Base-by-base conservation (phyloP, 2,329 filamentous ascomycete species). In the Monosporascus sp. region DNA sequence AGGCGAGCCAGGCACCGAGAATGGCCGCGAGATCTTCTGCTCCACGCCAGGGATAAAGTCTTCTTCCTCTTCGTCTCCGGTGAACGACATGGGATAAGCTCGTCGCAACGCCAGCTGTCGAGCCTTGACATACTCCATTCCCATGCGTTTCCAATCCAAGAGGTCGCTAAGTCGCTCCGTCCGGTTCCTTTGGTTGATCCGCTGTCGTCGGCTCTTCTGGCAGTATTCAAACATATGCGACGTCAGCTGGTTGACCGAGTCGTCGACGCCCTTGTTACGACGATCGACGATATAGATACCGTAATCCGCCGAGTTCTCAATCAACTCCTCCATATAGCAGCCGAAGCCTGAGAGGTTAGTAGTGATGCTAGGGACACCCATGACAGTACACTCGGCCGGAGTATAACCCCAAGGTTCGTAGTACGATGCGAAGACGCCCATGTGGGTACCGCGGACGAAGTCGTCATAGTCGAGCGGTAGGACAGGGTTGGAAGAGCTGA, bases 391-490 rank as follows among this genome's bases (percentile, higher is more conserved):
- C 72, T 97, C 94, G 50, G 94, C 93, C 0, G 93, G 94, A 2
- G 94, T 99, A 74, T 99, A 99, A 46, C 94, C 94, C 94, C 94
- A 99, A 8, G 94, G 94, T 75, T 99, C 94, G 71, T 99, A 99
- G 81, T 97, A 97, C 3, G 94, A 97, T 24, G 93, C 81, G 74
- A 99, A 99, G 53, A 99, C 85, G 65, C 94, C 94, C 67, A 99
- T 76, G 72, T 99, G 93, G 41, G 93, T 97, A 60, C 94, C 94
- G 52, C 94, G 90, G 45, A 99, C 94, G 68, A 99, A 99, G 71
- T 99, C 94, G 66, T 99, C 94, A 66, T 99, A 97, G 74, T 97
- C 94, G 67, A 99, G 80, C 18, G 94, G 92, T 37, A 99, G 79
- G 2, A 99, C 92, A 0, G 94, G 93, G 74, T 97, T 97, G 52